A percentile compares a stretch with the other conserved stretches of the same genome.
Evolutionary conservation across 2,329 filamentous ascomycete species (phyloP).

Genomic region (Hawksworthiomyces lignivorus): DNA sequence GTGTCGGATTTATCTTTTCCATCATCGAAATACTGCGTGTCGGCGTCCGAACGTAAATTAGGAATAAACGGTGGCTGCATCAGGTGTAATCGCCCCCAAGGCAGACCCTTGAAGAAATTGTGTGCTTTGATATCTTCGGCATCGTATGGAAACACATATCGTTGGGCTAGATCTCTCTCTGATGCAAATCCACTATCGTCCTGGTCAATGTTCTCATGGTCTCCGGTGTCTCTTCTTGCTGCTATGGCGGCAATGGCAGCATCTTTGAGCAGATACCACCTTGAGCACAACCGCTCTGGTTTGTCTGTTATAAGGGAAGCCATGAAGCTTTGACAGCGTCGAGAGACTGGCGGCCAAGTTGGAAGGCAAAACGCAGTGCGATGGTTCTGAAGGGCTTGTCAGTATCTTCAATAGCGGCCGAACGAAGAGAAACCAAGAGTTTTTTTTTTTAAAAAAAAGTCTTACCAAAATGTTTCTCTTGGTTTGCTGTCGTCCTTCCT

Average conservation of each 20-base stretch:
- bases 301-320: slow-evolving; percentile 64
- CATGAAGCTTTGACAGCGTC: slow-evolving; percentile 71
- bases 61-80: slow-evolving; percentile 74
- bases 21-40: slow-evolving; percentile 87
- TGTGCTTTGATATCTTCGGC: slow-evolving; percentile 86
- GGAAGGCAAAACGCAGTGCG: slow-evolving; percentile 65
- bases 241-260: slow-evolving; percentile 15
- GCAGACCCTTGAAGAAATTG: slow-evolving; percentile 72
- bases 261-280: slow-evolving; percentile 65
- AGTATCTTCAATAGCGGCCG: too few species aligned
- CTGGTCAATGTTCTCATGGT: not conserved
- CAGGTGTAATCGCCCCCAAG: slow-evolving; percentile 68
- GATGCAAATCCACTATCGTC: too few species aligned
- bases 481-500: slow-evolving; percentile 69
- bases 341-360: slow-evolving; percentile 53
- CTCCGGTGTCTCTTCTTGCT: not conserved
- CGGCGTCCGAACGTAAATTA: slow-evolving; percentile 56
- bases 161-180: slow-evolving; percentile 27
- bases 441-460: slow-evolving; percentile 7
- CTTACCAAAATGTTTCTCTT: slow-evolving; percentile 77
- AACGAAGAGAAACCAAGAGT: not conserved
- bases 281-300: slow-evolving; percentile 67
- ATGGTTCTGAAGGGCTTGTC: slow-evolving; percentile 48
- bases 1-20: slow-evolving; percentile 63
- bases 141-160: slow-evolving; percentile 74